Evolutionary conservation across 306 rosid species (phyloP).

Genomic region (Vigna nakashimae): DNA sequence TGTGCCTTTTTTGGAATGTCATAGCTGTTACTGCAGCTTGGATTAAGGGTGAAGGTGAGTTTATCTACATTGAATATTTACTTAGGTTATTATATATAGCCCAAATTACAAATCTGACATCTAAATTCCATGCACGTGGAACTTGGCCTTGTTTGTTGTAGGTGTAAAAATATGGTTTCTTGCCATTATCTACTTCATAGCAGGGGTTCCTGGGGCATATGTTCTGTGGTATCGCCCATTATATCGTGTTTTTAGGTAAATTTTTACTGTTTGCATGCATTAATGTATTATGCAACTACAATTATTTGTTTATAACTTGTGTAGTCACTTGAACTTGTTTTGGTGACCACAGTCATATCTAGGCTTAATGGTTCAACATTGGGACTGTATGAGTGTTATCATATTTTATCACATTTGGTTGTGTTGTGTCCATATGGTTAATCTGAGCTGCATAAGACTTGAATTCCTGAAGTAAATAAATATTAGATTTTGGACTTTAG

Average conservation of each 20-base stretch:
- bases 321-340: background rate
- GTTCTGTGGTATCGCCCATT: conserved; percentile 96
- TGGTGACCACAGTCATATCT: background rate
- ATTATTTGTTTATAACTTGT: conserved; percentile 27
- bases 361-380: background rate
- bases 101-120: conserved; percentile 32
- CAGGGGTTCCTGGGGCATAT: conserved; percentile 94
- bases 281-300: conserved; percentile 31
- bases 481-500: background rate
- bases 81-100: conserved; percentile 10
- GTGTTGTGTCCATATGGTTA: background rate
- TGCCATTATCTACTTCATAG: conserved; percentile 81
- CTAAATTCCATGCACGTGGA: conserved; percentile 39
- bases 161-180: conserved; percentile 95
- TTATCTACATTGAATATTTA: conserved; percentile 15
- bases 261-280: conserved; percentile 16
- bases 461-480: background rate
- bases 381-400: conserved; percentile 18
- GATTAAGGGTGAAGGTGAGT: conserved; percentile 91
- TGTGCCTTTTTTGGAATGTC: conserved; percentile 87
- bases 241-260: conserved; percentile 84
- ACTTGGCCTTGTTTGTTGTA: conserved; percentile 45
- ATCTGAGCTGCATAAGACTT: conserved; percentile 2
- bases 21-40: conserved; percentile 87
- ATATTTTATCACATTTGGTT: background rate